Evolutionary conservation across 176 grass and related monocot species (phyloP).

Genomic region (Rhipidocladum racemiflorum): DNA sequence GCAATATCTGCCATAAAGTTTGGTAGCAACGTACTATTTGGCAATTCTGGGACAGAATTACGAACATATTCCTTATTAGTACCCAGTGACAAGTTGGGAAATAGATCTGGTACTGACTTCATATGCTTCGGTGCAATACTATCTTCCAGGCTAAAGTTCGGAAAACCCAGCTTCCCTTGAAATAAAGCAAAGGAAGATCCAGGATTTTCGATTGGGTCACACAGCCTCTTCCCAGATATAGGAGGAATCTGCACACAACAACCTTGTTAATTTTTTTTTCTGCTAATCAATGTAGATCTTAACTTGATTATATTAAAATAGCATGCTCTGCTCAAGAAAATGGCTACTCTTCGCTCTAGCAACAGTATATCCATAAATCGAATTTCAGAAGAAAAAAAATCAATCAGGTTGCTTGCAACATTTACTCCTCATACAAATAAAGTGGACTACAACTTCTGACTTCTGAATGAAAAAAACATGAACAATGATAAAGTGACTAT

Average conservation of each 20-base stretch:
- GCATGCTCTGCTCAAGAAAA: constrained; percentile 14
- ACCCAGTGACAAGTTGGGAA: constrained; percentile 57
- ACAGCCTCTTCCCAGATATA: constrained; percentile 40
- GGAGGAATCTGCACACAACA: constrained; percentile 62
- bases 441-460: constrained; percentile 15
- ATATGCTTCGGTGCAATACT: constrained; percentile 58
- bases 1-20: constrained; percentile 59
- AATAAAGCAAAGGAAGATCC: constrained; percentile 65
- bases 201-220: constrained; percentile 55
- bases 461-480: background rate
- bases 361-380: background rate
- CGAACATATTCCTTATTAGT: constrained; percentile 45
- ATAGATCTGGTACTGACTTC: constrained; percentile 65
- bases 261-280: constrained; percentile 29
- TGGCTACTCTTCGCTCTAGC: background rate
- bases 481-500: background rate
- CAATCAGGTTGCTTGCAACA: background rate
- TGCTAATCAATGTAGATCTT: background rate
- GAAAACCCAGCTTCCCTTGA: constrained; percentile 86
- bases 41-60: constrained; percentile 66
- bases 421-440: constrained; percentile 18
- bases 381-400: background rate
- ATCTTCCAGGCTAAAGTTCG: constrained; percentile 65
- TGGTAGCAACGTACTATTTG: constrained; percentile 70
- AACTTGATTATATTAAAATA: background rate